Conservation (phyloP, 768 basidiomycete species). For the Goffeauzyma gilvescens region DNA sequence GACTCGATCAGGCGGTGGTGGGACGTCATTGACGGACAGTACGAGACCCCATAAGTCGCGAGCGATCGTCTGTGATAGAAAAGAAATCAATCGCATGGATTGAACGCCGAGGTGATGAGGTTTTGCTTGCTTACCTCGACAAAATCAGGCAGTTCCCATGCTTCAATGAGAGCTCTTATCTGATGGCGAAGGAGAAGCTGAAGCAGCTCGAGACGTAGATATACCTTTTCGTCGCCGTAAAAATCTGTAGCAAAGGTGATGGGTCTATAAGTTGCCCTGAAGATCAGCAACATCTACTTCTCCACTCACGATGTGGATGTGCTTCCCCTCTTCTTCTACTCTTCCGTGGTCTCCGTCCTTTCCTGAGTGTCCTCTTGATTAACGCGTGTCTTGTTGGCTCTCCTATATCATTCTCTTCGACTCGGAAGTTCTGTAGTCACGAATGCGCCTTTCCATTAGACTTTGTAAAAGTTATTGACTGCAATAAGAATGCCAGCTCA, state of each 20-base stretch:
- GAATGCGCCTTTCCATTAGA: neutral
- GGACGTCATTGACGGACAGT: constrained; percentile 21
- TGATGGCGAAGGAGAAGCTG: constrained; percentile 68
- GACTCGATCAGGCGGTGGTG: too few relatives aligned
- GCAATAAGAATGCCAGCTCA: constrained; percentile 26
- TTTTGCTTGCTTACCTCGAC: constrained; percentile 17
- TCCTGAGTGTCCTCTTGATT: constrained; percentile 50
- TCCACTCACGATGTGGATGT: constrained; percentile 44
- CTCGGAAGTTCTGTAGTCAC: constrained; percentile 59
- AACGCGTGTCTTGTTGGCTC: constrained; percentile 45
- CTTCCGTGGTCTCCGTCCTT: constrained; percentile 39
- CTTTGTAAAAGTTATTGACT: neutral
- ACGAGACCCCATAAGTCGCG: constrained; percentile 29
- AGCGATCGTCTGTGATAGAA: constrained; percentile 20
- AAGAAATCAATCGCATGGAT: neutral
- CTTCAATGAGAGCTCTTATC: constrained; percentile 31
- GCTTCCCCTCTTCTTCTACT: constrained; percentile 36
- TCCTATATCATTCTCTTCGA: constrained; percentile 55
- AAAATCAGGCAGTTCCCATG: constrained; percentile 22
- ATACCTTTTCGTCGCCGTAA: constrained; percentile 58
- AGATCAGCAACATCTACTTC: neutral
- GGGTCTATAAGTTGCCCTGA: neutral
- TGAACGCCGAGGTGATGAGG: neutral
- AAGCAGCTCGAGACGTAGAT: constrained; percentile 63
- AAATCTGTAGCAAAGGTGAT: constrained; percentile 44